A percentile compares a stretch with the other conserved stretches of the same genome.
Conservation (phyloP, 805 yeast genomes). For the Monosporozyma solicola region DNA sequence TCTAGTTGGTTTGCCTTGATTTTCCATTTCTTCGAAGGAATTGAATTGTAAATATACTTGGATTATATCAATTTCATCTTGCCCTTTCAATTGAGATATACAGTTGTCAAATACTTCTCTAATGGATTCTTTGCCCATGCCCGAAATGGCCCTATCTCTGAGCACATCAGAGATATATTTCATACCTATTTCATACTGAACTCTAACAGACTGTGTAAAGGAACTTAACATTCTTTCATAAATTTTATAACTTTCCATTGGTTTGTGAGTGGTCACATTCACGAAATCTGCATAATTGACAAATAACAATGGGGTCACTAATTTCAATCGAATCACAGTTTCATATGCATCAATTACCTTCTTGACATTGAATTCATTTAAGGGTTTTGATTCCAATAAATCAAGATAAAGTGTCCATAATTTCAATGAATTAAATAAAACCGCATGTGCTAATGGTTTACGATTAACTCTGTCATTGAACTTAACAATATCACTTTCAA, state of each 20-base stretch:
- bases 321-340: slow-evolving; percentile 43
- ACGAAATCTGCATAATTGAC: slow-evolving; percentile 58
- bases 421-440: slow-evolving; percentile 50
- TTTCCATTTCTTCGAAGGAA: slow-evolving; percentile 45
- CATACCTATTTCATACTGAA: slow-evolving; percentile 63
- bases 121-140: slow-evolving; percentile 41
- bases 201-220: slow-evolving; percentile 39
- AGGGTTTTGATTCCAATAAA: slow-evolving; percentile 43
- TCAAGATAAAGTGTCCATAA: slow-evolving; percentile 74
- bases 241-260: slow-evolving; percentile 38
- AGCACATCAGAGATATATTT: slow-evolving; percentile 50
- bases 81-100: slow-evolving; percentile 40
- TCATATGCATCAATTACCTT: slow-evolving; percentile 41
- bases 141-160: slow-evolving; percentile 11
- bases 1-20: slow-evolving; percentile 37
- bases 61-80: slow-evolving; percentile 32
- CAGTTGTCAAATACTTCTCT: slow-evolving; percentile 72
- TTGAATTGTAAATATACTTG: slow-evolving; percentile 48
- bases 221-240: slow-evolving; percentile 60
- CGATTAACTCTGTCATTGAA: slow-evolving; percentile 9
- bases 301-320: slow-evolving; percentile 60
- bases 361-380: slow-evolving; percentile 13
- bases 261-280: slow-evolving; percentile 19
- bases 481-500: slow-evolving; percentile 19
- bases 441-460: slow-evolving; percentile 42